phyloP scores from a whole-genome alignment of 2,329 filamentous ascomycete genomes.

The Diplodia scrobiculata region DNA sequence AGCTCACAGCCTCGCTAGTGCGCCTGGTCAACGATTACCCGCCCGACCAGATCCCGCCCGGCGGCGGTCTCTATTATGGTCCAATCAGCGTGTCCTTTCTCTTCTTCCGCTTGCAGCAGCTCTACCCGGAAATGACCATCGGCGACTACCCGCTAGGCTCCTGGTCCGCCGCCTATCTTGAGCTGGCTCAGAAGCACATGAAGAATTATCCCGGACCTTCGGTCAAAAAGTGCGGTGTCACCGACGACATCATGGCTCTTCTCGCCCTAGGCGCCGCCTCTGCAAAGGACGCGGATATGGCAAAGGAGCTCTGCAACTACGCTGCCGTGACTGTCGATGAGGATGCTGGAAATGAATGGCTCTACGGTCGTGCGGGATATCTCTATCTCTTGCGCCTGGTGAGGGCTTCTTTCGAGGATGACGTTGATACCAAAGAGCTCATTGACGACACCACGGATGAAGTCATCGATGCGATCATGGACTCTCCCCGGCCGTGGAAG shows the following conservation, averaged over 20 bases:
- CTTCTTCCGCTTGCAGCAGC: constrained; percentile 53
- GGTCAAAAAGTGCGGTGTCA: constrained; percentile 52
- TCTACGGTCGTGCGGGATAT: constrained; percentile 68
- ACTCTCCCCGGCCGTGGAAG: constrained; percentile 60
- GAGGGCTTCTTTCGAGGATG: constrained; percentile 57
- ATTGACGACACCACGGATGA: constrained; percentile 58
- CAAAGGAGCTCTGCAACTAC: constrained; percentile 53
- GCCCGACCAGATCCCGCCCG: constrained; percentile 50
- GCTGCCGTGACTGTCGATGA: constrained; percentile 51
- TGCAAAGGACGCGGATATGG: constrained; percentile 54
- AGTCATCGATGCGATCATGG: constrained; percentile 63
- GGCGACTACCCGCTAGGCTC: constrained; percentile 51
- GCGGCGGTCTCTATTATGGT: constrained; percentile 55
- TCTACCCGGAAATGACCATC: constrained; percentile 53
- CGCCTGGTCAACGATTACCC: constrained; percentile 53
- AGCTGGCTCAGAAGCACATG: constrained; percentile 54
- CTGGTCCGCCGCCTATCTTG: constrained; percentile 55
- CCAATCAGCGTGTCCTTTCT: constrained; percentile 54
- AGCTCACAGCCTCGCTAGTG: constrained; percentile 54
- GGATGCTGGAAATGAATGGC: constrained; percentile 61
- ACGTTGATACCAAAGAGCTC: constrained; percentile 54
- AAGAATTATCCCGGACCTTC: constrained; percentile 52
- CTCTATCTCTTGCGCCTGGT: constrained; percentile 69
- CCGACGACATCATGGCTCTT: constrained; percentile 55
- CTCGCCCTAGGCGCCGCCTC: constrained; percentile 55